phyloP scores from a whole-genome alignment of 2,329 filamentous ascomycete genomes.

The Coniochaeta prunicola region DNA sequence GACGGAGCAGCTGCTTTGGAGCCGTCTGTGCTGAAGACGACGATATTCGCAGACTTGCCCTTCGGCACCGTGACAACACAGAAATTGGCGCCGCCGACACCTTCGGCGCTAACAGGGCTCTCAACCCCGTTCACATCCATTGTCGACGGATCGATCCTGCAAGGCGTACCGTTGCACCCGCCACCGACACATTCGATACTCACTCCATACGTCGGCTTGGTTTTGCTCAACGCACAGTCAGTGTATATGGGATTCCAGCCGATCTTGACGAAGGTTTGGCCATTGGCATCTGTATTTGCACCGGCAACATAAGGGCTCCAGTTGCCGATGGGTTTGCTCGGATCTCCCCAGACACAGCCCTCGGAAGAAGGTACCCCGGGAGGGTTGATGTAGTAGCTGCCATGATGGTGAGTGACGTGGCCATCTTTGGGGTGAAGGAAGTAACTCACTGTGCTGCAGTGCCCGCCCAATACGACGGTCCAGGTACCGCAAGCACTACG shows the following conservation, averaged over 20 bases:
- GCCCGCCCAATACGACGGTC: constrained; percentile 59
- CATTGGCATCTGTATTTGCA: constrained; percentile 58
- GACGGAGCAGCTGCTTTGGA: constrained; percentile 10
- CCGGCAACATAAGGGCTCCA: constrained; percentile 73
- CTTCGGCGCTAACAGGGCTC: constrained; percentile 44
- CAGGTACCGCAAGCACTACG: constrained; percentile 63
- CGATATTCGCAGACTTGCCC: constrained; percentile 59
- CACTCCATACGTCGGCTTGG: constrained; percentile 58
- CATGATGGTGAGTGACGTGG: constrained; percentile 11
- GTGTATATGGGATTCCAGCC: constrained; percentile 73
- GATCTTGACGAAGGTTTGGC: constrained; percentile 66
- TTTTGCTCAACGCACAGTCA: constrained; percentile 42
- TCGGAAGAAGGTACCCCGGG: constrained; percentile 51
- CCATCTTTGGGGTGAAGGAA: background rate
- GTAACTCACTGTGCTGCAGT: constrained; percentile 70
- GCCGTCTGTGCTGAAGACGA: constrained; percentile 45
- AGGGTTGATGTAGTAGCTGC: constrained; percentile 69
- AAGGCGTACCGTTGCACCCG: constrained; percentile 67
- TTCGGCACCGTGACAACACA: constrained; percentile 70
- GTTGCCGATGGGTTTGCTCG: constrained; percentile 58
- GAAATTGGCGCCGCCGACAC: constrained; percentile 63
- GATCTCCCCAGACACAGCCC: constrained; percentile 66
- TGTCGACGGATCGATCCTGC: constrained; percentile 57
- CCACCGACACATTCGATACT: constrained; percentile 61
- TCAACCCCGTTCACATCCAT: constrained; percentile 50